These are phyloP conservation scores for Musa schizocarpa DNA, from an alignment of 176 grass and related monocot genomes.

Conservation along the genomic window DNA sequence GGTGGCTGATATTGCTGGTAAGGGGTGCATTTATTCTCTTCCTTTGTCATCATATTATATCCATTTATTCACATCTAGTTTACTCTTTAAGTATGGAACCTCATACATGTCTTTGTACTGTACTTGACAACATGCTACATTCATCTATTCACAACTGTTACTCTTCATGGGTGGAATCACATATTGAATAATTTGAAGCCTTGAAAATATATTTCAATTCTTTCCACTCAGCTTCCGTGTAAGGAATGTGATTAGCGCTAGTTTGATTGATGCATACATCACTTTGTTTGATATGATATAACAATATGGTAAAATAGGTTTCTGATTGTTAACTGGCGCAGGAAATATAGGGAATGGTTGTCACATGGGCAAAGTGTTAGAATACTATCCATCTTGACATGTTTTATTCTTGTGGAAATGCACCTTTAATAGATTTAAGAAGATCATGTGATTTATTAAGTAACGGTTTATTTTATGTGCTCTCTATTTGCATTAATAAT, in stretches of 20 bases:
- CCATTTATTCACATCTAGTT: too few relatives aligned
- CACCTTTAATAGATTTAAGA: too few relatives aligned
- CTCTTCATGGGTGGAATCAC: background rate
- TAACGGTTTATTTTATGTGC: too few relatives aligned
- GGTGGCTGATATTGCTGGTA: constrained; percentile 63
- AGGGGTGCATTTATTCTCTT: constrained; percentile 11
- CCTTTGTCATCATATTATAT: background rate
- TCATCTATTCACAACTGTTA: background rate
- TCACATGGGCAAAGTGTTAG: background rate
- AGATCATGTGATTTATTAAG: too few relatives aligned
- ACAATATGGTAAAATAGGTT: background rate
- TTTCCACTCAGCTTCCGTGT: too few relatives aligned
- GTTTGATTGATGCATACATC: background rate
- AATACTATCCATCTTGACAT: background rate
- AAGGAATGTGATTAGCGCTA: background rate
- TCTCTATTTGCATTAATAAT: too few relatives aligned
- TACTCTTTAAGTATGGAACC: too few relatives aligned
- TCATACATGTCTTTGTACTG: too few relatives aligned
- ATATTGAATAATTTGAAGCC: too few relatives aligned
- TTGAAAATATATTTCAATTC: too few relatives aligned
- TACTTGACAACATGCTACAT: too few relatives aligned
- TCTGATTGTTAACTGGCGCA: background rate
- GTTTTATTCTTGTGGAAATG: too few relatives aligned
- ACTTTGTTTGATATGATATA: background rate
- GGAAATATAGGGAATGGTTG: background rate